Evolutionary conservation across 805 yeast genomes (phyloP).

Genomic region (Sugiyamaella smithiae): DNA sequence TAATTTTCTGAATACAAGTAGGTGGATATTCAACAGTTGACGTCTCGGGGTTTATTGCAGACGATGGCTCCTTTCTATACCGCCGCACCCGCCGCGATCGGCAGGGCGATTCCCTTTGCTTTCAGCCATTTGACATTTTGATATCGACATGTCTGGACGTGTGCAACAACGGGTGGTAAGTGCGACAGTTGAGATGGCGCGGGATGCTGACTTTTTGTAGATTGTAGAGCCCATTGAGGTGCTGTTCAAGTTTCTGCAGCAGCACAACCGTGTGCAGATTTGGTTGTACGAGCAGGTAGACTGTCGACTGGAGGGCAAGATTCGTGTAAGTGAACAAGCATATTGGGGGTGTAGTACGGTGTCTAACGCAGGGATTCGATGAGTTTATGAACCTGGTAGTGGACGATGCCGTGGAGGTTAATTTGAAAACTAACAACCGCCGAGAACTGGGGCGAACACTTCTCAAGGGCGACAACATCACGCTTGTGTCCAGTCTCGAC

Average conservation of each 20-base stretch:
- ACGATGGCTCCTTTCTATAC: not conserved
- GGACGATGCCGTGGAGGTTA: slow-evolving; percentile 62
- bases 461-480: slow-evolving; percentile 91
- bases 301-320: slow-evolving; percentile 73
- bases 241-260: slow-evolving; percentile 81
- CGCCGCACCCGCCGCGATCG: slow-evolving; percentile 4
- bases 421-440: slow-evolving; percentile 47
- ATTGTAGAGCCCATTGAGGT: slow-evolving; percentile 85
- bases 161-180: slow-evolving; percentile 44
- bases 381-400: slow-evolving; percentile 89
- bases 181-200: not conserved
- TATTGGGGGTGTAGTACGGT: not conserved
- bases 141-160: slow-evolving; percentile 1
- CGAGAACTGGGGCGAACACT: slow-evolving; percentile 55
- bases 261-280: slow-evolving; percentile 71
- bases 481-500: slow-evolving; percentile 54
- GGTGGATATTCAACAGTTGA: no score
- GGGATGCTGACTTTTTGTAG: slow-evolving; percentile 1
- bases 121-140: slow-evolving; percentile 1
- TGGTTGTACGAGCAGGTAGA: slow-evolving; percentile 89
- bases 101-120: not conserved
- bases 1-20: no score
- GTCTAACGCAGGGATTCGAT: slow-evolving; percentile 67
- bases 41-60: no score
- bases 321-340: slow-evolving; percentile 41